phyloP scores from a whole-genome alignment of 2,329 filamentous ascomycete genomes.

The Lecanosticta acicola region DNA sequence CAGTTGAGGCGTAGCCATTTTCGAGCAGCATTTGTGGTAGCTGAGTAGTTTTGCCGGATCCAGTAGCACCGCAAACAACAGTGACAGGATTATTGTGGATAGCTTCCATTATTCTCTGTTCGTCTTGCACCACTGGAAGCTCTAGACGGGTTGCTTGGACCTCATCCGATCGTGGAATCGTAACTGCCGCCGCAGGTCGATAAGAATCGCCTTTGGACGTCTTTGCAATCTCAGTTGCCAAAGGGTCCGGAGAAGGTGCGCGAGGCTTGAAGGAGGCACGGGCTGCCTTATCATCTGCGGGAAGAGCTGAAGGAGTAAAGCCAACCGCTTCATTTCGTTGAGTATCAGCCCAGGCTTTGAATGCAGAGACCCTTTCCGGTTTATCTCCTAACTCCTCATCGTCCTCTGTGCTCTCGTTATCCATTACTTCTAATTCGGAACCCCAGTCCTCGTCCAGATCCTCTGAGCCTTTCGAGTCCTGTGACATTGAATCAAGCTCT shows the following conservation, averaged over 20 bases:
- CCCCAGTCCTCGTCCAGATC: conserved; percentile 27
- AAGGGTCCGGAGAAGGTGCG: conserved; percentile 62
- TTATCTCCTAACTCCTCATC: conserved; percentile 39
- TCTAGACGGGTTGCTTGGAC: conserved; percentile 74
- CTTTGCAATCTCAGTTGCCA: conserved; percentile 59
- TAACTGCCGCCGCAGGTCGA: conserved; percentile 71
- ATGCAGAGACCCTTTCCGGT: conserved; percentile 56
- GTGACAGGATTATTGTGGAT: conserved; percentile 87
- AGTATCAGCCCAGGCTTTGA: conserved; percentile 88
- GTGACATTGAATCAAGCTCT: not conserved
- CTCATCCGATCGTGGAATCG: conserved; percentile 62
- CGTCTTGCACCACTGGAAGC: conserved; percentile 86
- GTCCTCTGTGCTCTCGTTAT: conserved; percentile 23
- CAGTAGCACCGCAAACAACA: conserved; percentile 89
- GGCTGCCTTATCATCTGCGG: conserved; percentile 24
- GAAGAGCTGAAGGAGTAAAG: conserved; percentile 49
- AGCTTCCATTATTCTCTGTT: conserved; percentile 97
- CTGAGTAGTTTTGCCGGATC: conserved; percentile 96
- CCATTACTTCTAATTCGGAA: conserved; percentile 20
- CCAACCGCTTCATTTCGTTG: conserved; percentile 81
- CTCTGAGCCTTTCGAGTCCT: no score
- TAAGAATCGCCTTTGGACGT: conserved; percentile 44
- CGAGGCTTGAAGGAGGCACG: conserved; percentile 63
- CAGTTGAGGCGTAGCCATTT: conserved; percentile 76
- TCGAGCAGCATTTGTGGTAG: conserved; percentile 95